Base-by-base conservation (phyloP, 1,284 basidiomycete genomes). In the Cutaneotrichosporon sp. region DNA sequence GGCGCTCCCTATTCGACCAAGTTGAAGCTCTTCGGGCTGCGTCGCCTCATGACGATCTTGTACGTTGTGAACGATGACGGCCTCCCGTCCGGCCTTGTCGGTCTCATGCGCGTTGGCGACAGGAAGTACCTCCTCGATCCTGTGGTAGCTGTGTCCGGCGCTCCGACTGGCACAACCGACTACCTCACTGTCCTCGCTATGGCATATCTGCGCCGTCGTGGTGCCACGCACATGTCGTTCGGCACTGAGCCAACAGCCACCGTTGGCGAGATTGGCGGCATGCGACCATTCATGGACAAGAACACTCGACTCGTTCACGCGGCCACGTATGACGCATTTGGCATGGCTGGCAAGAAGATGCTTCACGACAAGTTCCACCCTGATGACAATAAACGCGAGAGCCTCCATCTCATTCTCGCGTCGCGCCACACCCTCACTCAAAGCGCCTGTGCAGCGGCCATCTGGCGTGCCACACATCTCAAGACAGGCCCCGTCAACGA, bases 301-400 rank as follows among this genome's bases (percentile, higher is more conserved):
- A 44, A 45, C 10, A 53, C 55, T 32, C 48, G 51, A 20, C 25
- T 50, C 17, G 44, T 57, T 27, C 49, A 52, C 35, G 48, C 55
- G 5, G 55, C 55, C 4, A 37, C 44, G 12, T 57, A 51, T 34
- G 45, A 47, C 34, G 51, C 48, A 7, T 52, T 50, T 34, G 51
- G 51, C 8, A 53, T 57, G 19, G 35, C n/a, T 3, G 55, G 55
- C 33, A 57, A 57, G 48, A 57, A 50, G 45, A 53, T 43, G 20
- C 55, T 57, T 14, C 55, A 57, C 39, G 55, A 53, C 48, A 57
- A 57, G 48, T 57, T 57, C 26, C 49, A 53, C 29, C 55, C 55
- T 2, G 42, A 49, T 10, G 19, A 37, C 11, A 27, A 12, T 1
- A 19, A 27, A 6, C 16, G 24, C 12, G 47, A 53, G 29, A 27